Conservation (phyloP, 2,329 filamentous ascomycete species). For the Capronia coronata region DNA sequence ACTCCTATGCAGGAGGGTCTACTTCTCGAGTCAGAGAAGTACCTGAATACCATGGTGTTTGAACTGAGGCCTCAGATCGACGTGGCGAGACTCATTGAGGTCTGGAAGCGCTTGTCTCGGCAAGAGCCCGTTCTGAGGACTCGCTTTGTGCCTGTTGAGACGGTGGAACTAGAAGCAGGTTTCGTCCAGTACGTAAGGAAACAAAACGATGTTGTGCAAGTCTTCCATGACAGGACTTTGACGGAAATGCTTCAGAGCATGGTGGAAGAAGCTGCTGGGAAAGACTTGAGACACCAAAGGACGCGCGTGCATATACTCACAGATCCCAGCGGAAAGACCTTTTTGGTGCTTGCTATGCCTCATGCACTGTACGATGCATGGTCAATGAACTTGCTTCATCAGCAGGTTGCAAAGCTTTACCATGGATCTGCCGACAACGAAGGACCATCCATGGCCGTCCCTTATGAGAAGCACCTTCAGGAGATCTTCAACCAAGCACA, state of each 20-base stretch:
- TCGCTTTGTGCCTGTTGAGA: slow-evolving; percentile 56
- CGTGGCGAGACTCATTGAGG: slow-evolving; percentile 48
- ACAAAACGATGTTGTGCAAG: background rate
- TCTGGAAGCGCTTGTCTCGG: slow-evolving; percentile 57
- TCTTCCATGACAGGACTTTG: slow-evolving; percentile 8
- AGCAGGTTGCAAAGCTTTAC: slow-evolving; percentile 40
- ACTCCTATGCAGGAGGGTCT: slow-evolving; percentile 79
- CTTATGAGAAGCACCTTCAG: slow-evolving; percentile 43
- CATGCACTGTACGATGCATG: slow-evolving; percentile 88
- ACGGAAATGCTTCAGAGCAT: slow-evolving; percentile 7
- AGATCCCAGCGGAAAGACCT: slow-evolving; percentile 31
- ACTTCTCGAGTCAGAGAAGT: slow-evolving; percentile 63
- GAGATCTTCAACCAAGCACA: slow-evolving; percentile 47
- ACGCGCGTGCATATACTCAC: slow-evolving; percentile 36
- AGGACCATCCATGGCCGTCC: background rate
- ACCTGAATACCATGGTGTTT: slow-evolving; percentile 80
- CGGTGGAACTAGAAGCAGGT: background rate
- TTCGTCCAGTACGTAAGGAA: slow-evolving; percentile 18
- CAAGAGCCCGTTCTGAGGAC: slow-evolving; percentile 68
- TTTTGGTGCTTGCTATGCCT: slow-evolving; percentile 63
- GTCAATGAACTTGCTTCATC: slow-evolving; percentile 69
- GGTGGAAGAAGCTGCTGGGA: slow-evolving; percentile 21
- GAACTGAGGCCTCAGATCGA: slow-evolving; percentile 53
- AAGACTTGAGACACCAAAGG: background rate
- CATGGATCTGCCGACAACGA: background rate